Evolutionary conservation across 192 early-diverging fungal genomes (phyloP).

Genomic region (Coemansia sp.): DNA sequence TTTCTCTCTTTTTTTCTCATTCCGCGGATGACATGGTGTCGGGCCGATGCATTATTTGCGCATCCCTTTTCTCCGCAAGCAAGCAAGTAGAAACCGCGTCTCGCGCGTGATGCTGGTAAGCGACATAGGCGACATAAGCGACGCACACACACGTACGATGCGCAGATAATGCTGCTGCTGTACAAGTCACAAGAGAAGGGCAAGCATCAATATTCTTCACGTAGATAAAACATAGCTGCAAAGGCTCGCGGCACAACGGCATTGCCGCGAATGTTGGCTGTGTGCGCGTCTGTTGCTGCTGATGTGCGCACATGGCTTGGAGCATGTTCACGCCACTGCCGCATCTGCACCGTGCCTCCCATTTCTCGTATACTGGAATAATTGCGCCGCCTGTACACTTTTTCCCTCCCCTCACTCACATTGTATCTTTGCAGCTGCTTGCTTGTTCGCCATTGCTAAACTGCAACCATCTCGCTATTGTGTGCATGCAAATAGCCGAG

Average conservation of each 20-base stretch:
- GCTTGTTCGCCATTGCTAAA: background rate
- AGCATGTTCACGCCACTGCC: conserved; percentile 5
- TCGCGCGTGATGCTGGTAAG: background rate
- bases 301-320: background rate
- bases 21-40: background rate
- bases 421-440: conserved; percentile 8
- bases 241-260: background rate
- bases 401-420: background rate
- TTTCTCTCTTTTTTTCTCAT: background rate
- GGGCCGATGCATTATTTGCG: conserved; percentile 3
- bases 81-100: background rate
- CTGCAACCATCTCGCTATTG: background rate
- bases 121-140: background rate
- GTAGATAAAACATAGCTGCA: conserved; percentile 1
- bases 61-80: background rate
- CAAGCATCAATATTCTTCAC: background rate
- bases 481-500: conserved; percentile 1
- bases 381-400: too few species aligned
- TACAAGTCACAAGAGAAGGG: background rate
- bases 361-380: background rate
- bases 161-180: background rate
- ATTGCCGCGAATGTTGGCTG: background rate
- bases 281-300: background rate
- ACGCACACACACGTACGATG: background rate
- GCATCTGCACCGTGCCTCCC: background rate